Percentiles rank a stretch among this genome's conserved stretches.
phyloP scores from a whole-genome alignment of 106 monocot species.

The Alisma plantagoaquatica region DNA sequence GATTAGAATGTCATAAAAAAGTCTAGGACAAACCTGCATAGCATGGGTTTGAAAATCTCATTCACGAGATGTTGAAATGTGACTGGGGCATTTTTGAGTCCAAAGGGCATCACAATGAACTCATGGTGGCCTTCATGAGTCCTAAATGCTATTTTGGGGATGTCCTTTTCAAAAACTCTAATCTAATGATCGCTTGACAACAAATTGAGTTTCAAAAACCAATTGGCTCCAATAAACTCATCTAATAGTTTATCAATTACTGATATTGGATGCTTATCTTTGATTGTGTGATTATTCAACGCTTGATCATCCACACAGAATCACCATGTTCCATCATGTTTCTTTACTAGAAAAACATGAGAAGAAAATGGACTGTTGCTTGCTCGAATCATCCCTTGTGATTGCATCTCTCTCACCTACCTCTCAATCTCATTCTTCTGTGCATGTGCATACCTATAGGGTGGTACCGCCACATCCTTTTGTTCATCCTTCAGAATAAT shows the following conservation, averaged over 20 bases:
- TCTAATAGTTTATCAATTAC: not conserved
- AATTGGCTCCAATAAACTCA: not conserved
- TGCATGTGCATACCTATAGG: too few species aligned
- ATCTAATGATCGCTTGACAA: not conserved
- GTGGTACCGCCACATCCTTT: too few species aligned
- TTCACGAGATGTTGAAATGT: constrained; percentile 1
- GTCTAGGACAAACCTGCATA: too few species aligned
- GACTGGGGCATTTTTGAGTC: not conserved
- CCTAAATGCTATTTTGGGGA: not conserved
- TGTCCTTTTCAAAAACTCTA: not conserved
- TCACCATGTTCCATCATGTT: not conserved
- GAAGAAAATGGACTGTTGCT: not conserved
- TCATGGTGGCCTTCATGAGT: not conserved
- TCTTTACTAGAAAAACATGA: not conserved
- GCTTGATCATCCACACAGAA: not conserved
- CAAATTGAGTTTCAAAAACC: not conserved
- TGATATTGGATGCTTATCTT: not conserved
- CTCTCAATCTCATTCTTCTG: too few species aligned
- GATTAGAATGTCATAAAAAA: too few species aligned
- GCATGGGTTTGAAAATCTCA: not conserved
- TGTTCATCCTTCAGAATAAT: too few species aligned
- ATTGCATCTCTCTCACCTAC: too few species aligned
- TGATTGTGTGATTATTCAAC: not conserved
- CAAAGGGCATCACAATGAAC: constrained; percentile 1
- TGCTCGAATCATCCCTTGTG: not conserved